Conservation (phyloP, 177 flowering plant species). For the Vitis hybrid region DNA sequence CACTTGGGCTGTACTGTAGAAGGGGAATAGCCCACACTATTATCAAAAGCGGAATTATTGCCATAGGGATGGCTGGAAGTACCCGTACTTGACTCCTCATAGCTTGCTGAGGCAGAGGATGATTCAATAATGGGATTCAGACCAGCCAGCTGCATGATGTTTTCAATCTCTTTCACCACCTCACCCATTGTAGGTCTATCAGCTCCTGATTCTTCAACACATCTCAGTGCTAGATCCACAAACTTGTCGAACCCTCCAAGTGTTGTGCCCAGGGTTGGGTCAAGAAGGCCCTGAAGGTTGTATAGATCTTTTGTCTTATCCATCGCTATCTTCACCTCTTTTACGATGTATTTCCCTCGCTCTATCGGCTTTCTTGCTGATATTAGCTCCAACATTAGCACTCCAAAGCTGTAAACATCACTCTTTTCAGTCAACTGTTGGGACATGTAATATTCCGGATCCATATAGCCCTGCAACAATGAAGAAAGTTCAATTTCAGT, state of each 20-base stretch:
- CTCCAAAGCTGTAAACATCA: constrained; percentile 68
- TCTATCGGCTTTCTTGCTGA: constrained; percentile 54
- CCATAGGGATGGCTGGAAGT: constrained; percentile 18
- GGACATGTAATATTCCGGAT: constrained; percentile 75
- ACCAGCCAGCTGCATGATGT: constrained; percentile 42
- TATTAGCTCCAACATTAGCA: constrained; percentile 48
- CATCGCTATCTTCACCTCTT: constrained; percentile 38
- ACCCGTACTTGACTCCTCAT: constrained; percentile 18
- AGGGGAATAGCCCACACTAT: constrained; percentile 18
- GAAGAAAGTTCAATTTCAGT: not conserved
- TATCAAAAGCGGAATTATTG: constrained; percentile 9
- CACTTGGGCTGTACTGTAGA: constrained; percentile 22
- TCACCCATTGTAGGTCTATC: constrained; percentile 63
- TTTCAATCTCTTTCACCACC: constrained; percentile 64
- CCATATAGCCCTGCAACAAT: constrained; percentile 32
- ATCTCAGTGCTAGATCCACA: constrained; percentile 56
- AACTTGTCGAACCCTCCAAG: constrained; percentile 41
- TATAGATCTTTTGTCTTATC: constrained; percentile 28
- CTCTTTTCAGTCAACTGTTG: constrained; percentile 60
- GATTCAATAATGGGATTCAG: constrained; percentile 33
- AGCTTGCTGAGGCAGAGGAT: constrained; percentile 27
- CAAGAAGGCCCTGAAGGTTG: constrained; percentile 41
- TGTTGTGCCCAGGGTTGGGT: constrained; percentile 29
- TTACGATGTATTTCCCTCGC: constrained; percentile 51
- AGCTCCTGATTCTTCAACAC: constrained; percentile 49